phyloP scores from a whole-genome alignment of 73 alveolate species.

The Paramecium sexaurelia region DNA sequence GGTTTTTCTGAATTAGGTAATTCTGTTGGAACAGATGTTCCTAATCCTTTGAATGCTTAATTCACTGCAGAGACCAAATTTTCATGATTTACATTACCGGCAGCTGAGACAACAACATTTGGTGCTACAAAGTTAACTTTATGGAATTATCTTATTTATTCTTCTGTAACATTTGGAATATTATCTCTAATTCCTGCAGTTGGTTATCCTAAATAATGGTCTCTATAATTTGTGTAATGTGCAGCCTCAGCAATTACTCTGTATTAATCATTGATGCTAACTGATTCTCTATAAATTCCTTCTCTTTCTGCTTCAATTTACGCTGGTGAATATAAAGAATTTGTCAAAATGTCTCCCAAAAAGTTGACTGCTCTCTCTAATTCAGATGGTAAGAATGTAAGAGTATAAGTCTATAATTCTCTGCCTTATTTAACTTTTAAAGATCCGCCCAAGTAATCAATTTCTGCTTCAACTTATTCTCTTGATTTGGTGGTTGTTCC shows the following conservation, averaged over 20 bases:
- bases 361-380: constrained; percentile 75
- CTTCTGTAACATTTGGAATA: constrained; percentile 71
- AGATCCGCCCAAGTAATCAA: constrained; percentile 75
- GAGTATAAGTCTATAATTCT: constrained; percentile 74
- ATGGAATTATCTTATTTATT: constrained; percentile 73
- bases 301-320: constrained; percentile 81
- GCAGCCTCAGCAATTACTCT: constrained; percentile 76
- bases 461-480: constrained; percentile 68
- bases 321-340: constrained; percentile 69
- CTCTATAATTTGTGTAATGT: constrained; percentile 83
- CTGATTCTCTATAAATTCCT: constrained; percentile 73
- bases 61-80: constrained; percentile 72
- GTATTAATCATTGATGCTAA: constrained; percentile 69
- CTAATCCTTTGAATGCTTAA: constrained; percentile 75
- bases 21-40: constrained; percentile 57
- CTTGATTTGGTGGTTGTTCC: constrained; percentile 81
- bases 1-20: constrained; percentile 77
- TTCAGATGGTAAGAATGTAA: constrained; percentile 75
- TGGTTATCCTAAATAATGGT: constrained; percentile 84
- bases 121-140: constrained; percentile 78
- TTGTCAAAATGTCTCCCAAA: constrained; percentile 77
- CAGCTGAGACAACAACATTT: constrained; percentile 83
- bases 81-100: constrained; percentile 84
- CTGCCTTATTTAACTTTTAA: constrained; percentile 69
- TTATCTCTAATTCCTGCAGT: constrained; percentile 81